A percentile compares a stretch with the other conserved stretches of the same genome.
phyloP scores from a whole-genome alignment of 495 filamentous ascomycete genomes.

The Ramalina intermedia region DNA sequence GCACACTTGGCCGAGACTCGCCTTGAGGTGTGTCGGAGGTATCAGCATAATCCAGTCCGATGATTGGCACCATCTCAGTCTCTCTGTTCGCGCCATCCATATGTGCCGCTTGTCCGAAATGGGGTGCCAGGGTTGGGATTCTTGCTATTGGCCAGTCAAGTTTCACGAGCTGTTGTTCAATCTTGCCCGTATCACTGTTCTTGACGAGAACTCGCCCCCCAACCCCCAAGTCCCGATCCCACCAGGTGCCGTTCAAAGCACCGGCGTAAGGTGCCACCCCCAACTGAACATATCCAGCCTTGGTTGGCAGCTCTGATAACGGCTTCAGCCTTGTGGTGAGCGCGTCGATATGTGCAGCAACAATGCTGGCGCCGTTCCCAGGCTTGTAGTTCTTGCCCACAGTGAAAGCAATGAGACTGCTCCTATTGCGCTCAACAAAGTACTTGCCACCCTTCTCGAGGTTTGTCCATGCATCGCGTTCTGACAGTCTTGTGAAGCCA shows the following conservation, averaged over 20 bases:
- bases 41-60: conserved; percentile 71
- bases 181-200: conserved; percentile 57
- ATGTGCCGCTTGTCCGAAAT: conserved; percentile 66
- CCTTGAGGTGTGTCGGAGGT: conserved; percentile 18
- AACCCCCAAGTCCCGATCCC: conserved; percentile 84
- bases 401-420: conserved; percentile 72
- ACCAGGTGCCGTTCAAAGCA: conserved; percentile 74
- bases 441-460: conserved; percentile 75
- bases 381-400: conserved; percentile 69
- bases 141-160: conserved; percentile 86
- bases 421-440: conserved; percentile 73
- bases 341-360: conserved; percentile 88
- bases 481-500: conserved; percentile 66
- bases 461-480: conserved; percentile 65
- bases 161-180: conserved; percentile 70
- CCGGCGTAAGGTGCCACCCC: conserved; percentile 90
- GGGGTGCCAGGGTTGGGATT: conserved; percentile 84
- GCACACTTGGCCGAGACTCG: neutral
- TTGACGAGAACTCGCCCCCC: conserved; percentile 79
- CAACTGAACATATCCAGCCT: conserved; percentile 75
- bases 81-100: conserved; percentile 71
- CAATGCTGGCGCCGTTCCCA: conserved; percentile 66
- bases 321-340: conserved; percentile 83
- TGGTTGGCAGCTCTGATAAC: conserved; percentile 62
- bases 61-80: conserved; percentile 87